A percentile compares a stretch with the other conserved stretches of the same genome.
Conservation (phyloP, 306 rosid species). For the Gillenia trifoliata region DNA sequence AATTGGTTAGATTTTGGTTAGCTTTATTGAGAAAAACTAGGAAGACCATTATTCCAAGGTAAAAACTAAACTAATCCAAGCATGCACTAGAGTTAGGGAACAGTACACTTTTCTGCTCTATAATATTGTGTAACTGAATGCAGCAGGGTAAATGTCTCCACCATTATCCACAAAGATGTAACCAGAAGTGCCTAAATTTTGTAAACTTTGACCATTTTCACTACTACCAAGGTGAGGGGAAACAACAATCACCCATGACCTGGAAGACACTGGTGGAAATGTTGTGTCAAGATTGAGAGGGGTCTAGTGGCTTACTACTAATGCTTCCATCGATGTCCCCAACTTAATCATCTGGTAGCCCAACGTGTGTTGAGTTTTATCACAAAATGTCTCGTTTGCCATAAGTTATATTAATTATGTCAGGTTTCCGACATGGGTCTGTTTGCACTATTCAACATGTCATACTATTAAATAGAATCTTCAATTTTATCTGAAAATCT, state of each 20-base stretch:
- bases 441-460: neutral
- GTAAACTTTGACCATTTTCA: slow-evolving; percentile 11
- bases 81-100: neutral
- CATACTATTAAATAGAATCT: neutral
- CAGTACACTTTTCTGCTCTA: too few species aligned
- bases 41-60: neutral
- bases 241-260: neutral
- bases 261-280: slow-evolving; percentile 7
- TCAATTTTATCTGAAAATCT: neutral
- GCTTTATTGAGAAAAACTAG: neutral
- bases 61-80: neutral
- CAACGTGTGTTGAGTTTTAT: too few species aligned
- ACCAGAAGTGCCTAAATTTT: slow-evolving; percentile 7
- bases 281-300: too few species aligned
- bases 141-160: slow-evolving; percentile 1
- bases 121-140: neutral
- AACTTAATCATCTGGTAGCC: too few species aligned
- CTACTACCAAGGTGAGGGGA: slow-evolving; percentile 14
- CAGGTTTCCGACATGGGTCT: too few species aligned
- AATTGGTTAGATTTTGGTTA: neutral
- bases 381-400: too few species aligned
- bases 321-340: too few species aligned
- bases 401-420: too few species aligned
- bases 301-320: too few species aligned
- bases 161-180: neutral